phyloP scores from a whole-genome alignment of 2,329 filamentous ascomycete genomes.

The Samsoniella hepiali region DNA sequence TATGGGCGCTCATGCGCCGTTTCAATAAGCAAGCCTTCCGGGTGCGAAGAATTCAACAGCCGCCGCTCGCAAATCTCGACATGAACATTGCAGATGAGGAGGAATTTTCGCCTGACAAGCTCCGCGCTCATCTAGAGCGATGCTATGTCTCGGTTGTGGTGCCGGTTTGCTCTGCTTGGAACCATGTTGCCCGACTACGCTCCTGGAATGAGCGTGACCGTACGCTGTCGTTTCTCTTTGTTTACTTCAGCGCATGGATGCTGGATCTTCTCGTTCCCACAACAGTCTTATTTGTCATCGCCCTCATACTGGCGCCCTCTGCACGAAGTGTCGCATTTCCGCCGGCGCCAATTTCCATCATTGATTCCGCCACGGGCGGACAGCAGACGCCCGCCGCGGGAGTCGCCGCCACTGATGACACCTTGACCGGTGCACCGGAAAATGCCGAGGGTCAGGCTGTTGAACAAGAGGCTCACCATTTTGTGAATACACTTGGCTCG shows the following conservation, averaged over 20 bases:
- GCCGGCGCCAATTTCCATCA: constrained; percentile 68
- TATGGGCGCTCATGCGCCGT: constrained; percentile 68
- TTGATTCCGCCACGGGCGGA: constrained; percentile 63
- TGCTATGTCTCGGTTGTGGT: constrained; percentile 74
- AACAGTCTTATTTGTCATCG: constrained; percentile 52
- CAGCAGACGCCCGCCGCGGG: constrained; percentile 72
- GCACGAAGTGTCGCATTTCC: constrained; percentile 64
- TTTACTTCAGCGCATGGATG: constrained; percentile 62
- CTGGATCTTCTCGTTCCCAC: constrained; percentile 63
- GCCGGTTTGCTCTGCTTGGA: constrained; percentile 57
- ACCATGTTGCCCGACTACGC: constrained; percentile 68
- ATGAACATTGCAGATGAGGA: constrained; percentile 76
- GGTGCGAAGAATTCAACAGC: constrained; percentile 61
- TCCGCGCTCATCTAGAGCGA: constrained; percentile 71
- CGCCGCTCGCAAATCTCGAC: constrained; percentile 64
- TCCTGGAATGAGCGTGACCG: constrained; percentile 72
- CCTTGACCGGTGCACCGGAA: constrained; percentile 73
- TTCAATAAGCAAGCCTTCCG: constrained; percentile 70
- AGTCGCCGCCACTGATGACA: constrained; percentile 68
- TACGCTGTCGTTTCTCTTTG: constrained; percentile 54
- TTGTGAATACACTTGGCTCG: constrained; percentile 60
- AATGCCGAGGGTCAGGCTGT: constrained; percentile 75
- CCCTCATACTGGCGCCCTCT: constrained; percentile 61
- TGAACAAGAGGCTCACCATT: constrained; percentile 74
- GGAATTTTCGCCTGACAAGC: constrained; percentile 76